A percentile compares a stretch with the other conserved stretches of the same genome.
Evolutionary conservation across 352 stramenopile genomes (phyloP).

Genomic region (Phytophthora sp.): DNA sequence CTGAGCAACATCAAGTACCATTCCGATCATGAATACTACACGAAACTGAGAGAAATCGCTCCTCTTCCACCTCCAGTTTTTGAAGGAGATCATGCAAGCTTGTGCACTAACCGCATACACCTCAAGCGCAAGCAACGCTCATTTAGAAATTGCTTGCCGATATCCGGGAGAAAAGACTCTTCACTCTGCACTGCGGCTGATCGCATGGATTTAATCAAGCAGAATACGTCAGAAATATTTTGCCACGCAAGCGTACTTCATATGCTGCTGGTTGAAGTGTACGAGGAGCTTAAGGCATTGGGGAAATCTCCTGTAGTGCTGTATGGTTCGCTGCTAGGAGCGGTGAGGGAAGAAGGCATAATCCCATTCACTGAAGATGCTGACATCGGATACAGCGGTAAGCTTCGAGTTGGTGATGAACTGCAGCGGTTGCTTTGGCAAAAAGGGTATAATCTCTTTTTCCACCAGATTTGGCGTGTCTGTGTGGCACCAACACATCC

Average conservation of each 20-base stretch:
- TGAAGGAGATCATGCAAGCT: conserved; percentile 5
- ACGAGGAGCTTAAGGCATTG: conserved; percentile 41
- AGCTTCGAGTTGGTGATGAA: conserved; percentile 1
- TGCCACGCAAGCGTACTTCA: conserved; percentile 56
- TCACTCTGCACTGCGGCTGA: conserved; percentile 44
- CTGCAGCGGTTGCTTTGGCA: conserved; percentile 22
- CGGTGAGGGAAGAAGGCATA: conserved; percentile 42
- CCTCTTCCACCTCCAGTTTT: conserved; percentile 29
- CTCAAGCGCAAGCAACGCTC: conserved; percentile 13
- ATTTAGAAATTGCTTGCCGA: conserved; percentile 47
- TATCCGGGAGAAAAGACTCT: conserved; percentile 44
- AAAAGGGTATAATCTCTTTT: conserved; percentile 57
- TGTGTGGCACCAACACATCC: conserved; percentile 47
- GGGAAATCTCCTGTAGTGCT: conserved; percentile 34
- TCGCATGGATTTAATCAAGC: conserved; percentile 47
- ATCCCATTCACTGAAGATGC: conserved; percentile 62
- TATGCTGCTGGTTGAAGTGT: conserved; percentile 56
- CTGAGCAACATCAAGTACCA: conserved; percentile 12
- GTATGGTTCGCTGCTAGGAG: conserved; percentile 53
- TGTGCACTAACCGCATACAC: conserved; percentile 21
- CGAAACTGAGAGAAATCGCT: conserved; percentile 1
- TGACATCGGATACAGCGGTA: conserved; percentile 46
- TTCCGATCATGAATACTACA: conserved; percentile 26
- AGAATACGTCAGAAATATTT: conserved; percentile 18
- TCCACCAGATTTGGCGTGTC: conserved; percentile 36